Base-by-base conservation (phyloP, 179 eudicot species). In the Patellifolia procumbens region DNA sequence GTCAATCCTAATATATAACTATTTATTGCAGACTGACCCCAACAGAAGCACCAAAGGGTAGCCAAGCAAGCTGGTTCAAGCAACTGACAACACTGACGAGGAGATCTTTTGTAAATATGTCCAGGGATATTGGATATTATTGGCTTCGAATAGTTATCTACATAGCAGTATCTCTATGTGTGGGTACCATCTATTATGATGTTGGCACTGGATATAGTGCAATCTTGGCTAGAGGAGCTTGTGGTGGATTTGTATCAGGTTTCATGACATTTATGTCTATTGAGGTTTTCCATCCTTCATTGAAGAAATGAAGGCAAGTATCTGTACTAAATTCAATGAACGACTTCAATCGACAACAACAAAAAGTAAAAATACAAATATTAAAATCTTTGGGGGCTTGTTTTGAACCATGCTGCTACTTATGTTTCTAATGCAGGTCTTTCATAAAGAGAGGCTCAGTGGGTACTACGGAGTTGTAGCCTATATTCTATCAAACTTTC, bases 241-340 rank as follows among this genome's bases (percentile, higher is more conserved):
- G 92, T 75, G 94, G 92, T 5, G 97, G 92, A 2, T 94, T 94
- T 59, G 82, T 92, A 26, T 84, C 97, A 11, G 98, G 97, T 39
- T 94, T 89, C 72, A 92, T 94, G 98, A 89, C 91, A 74, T 94
- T 94, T 76, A 94, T 94, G 98, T 92, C 98, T 59, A 91, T 94
- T 22, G 97, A 75, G 94, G 98, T 51, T 94, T 94, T 83, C 98
- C 98, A 42, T 92, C 97, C 70, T 94, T 94, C 77, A 79, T 94
- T 3, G 98, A 94, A 90, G 98, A 94, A 82, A 92, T 94, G 92
- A 92, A 84, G 94, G 97, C 87, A 75, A 78, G 82, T 19, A 74
- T 22, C 17, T 0, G 31, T 9, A 68, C 32, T 68, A 39, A 19
- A 45, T 20, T 58, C 39, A 15, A 5, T 51, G 15, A 37, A 26